Evolutionary conservation across 1,139 yeast species (phyloP), one percentile per base, ranked within the genome.

Genomic region (Trichomonascaceae sp.): DNA sequence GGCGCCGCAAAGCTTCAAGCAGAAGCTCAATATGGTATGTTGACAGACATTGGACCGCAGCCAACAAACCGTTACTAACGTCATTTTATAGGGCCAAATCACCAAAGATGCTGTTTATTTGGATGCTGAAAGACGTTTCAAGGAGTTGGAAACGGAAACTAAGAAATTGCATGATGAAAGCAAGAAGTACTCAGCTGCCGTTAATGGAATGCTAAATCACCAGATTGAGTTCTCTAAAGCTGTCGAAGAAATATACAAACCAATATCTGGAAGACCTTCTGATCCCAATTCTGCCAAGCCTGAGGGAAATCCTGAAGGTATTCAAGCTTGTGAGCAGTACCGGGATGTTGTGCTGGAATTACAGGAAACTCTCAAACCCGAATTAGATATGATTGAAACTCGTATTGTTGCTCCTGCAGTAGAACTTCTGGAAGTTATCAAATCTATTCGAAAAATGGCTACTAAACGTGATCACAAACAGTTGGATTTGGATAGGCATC

Each of bases 251-350:
- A 87, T 93, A 55, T 93, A 90, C 75, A 89, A 91, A 72, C 99
- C 99, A 2, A 93, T 93, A 60, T 83, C 93, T 56, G 99, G 99
- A 39, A 82, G 91, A 58, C 75, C 87, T 70, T 84, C 95, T 13
- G 98, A 93, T 67, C 97, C 98, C 8, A 85, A 83, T 65, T 81
- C 95, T 6, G 69, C 89, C 3, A 80, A 82, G 44, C 95, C 90
- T 0, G 98, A 93, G 68, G 97, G 95, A 62, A 90, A 91, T 66
- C 98, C 97, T 3, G 95, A 91, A 57, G 99, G 98, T 62, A 89
- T 93, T 60, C 82, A 87, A 64, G 99, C 99, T 0, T 83, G 96
- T 64, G 96, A 87, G 66, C 95, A 87, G 68, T 93, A 91, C 71
- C 77, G 96, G 55, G 95, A 82, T 51, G 86, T 90, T 57, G 96